Percentiles rank a stretch among this genome's conserved stretches.
Evolutionary conservation across 768 basidiomycete species (phyloP).

Genomic region (Mycena galericulata): DNA sequence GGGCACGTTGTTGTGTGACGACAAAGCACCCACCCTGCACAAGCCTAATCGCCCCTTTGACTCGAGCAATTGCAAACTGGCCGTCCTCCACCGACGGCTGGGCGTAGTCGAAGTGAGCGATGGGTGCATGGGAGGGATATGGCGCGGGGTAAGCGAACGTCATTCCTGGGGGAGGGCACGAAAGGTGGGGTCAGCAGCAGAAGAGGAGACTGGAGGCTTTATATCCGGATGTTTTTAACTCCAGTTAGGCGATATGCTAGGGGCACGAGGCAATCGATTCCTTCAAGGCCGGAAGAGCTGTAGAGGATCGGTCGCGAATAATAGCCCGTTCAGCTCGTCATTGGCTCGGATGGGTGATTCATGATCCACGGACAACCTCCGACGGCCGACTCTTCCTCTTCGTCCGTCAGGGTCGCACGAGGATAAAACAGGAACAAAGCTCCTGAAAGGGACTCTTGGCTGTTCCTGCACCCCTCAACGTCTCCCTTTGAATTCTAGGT

Average conservation of each 20-base stretch:
- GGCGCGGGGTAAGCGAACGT: conserved; percentile 20
- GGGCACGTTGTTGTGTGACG: not conserved
- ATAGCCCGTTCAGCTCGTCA: not conserved
- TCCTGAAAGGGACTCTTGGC: conserved; percentile 10
- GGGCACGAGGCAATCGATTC: conserved; percentile 26
- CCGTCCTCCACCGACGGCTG: conserved; percentile 38
- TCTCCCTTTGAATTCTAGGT: not conserved
- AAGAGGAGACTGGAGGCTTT: not conserved
- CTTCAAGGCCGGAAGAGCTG: not conserved
- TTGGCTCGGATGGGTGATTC: conserved; percentile 11
- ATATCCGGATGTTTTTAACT: conserved; percentile 20
- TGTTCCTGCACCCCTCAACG: not conserved
- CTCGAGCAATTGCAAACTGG: conserved; percentile 69
- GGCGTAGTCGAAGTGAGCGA: not conserved
- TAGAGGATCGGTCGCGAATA: conserved; percentile 12
- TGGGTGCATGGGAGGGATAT: not conserved
- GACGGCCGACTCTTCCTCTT: conserved; percentile 1
- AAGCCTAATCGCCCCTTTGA: conserved; percentile 65
- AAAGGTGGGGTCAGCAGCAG: no score
- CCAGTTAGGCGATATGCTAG: conserved; percentile 15
- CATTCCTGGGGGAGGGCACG: conserved; percentile 4
- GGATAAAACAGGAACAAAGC: conserved; percentile 10
- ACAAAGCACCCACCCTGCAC: conserved; percentile 70
- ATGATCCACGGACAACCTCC: not conserved
- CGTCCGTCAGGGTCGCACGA: not conserved